phyloP scores from a whole-genome alignment of 176 grass and related monocot species.

The Tillandsia fasciculata region DNA sequence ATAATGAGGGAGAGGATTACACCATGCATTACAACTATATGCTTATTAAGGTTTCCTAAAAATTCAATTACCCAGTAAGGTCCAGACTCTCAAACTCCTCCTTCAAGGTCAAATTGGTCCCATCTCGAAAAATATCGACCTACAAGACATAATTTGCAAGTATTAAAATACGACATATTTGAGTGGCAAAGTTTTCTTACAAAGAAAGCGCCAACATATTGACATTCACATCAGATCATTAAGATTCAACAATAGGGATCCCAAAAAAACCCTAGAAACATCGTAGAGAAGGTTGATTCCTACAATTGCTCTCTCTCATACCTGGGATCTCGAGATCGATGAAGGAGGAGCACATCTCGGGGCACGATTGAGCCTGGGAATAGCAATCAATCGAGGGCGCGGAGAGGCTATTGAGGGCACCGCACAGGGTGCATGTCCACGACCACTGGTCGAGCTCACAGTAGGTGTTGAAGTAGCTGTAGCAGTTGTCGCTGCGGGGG shows the following conservation, averaged over 20 bases:
- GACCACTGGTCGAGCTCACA: too few species aligned
- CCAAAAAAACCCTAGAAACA: not conserved
- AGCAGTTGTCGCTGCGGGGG: too few species aligned
- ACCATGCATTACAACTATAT: not conserved
- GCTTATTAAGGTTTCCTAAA: constrained; percentile 9
- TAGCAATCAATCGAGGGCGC: constrained; percentile 4
- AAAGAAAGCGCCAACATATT: not conserved
- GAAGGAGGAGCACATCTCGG: constrained; percentile 70
- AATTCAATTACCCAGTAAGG: constrained; percentile 70
- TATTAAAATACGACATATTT: constrained; percentile 6
- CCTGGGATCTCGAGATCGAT: constrained; percentile 82
- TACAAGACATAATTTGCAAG: constrained; percentile 29
- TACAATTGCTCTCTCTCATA: not conserved
- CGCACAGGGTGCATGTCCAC: too few species aligned
- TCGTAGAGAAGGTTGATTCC: not conserved
- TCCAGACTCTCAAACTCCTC: constrained; percentile 96
- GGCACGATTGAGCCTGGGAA: constrained; percentile 36
- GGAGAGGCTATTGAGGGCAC: too few species aligned
- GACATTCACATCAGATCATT: too few species aligned
- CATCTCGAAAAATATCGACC: constrained; percentile 97
- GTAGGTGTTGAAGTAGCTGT: too few species aligned
- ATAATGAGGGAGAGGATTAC: constrained; percentile 7
- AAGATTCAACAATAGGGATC: not conserved
- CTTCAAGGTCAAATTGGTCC: constrained; percentile 86
- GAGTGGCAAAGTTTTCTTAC: not conserved